Evolutionary conservation across 2,329 filamentous ascomycete genomes (phyloP), one percentile per base, ranked within the genome.

Genomic region (Rhinocladiella mackenziei): DNA sequence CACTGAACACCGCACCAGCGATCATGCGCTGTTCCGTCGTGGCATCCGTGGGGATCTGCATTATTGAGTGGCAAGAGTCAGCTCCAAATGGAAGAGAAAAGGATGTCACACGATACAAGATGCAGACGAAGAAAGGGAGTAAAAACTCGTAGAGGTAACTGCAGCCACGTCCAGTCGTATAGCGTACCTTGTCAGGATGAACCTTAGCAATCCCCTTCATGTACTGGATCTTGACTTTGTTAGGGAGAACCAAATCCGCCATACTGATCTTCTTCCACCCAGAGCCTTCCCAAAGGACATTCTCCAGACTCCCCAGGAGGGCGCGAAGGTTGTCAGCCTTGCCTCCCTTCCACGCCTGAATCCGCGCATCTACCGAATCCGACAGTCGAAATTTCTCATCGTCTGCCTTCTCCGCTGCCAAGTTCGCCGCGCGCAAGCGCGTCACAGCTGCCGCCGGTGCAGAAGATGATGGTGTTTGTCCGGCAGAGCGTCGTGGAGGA

Each of bases 191-290:
- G 66, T 98, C 92, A 49, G 92, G 92, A 75, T 98, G 92, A 57
- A 92, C 92, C 75, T 96, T 97, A 8, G 84, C 87, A 75, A 98
- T 97, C 4, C 91, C 92, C 77, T 95, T 96, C 92, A 98, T 97
- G 64, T 98, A 98, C 48, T 86, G 75, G 54, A 98, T 84, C 78
- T 98, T 98, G 64, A 97, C 92, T 74, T 91, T 95, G 56, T 86
- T 89, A 23, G 89, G 82, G 76, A 95, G 78, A 39, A 98, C 84
- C 56, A 98, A 67, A 69, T 98, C 92, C 54, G 89, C 84, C 80
- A 98, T 80, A 22, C 88, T 89, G 44, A 97, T 83, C 72, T 94
- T 95, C 72, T 95, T 96, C 92, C 92, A 98, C 3, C 88, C 89
- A 51, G 88, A 87, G 30, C 83, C 83, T 53, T 87, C 82, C 92